These are phyloP conservation scores for Penicillium brevicompactum DNA, from an alignment of 2,329 filamentous ascomycete genomes.

Conservation along the genomic window DNA sequence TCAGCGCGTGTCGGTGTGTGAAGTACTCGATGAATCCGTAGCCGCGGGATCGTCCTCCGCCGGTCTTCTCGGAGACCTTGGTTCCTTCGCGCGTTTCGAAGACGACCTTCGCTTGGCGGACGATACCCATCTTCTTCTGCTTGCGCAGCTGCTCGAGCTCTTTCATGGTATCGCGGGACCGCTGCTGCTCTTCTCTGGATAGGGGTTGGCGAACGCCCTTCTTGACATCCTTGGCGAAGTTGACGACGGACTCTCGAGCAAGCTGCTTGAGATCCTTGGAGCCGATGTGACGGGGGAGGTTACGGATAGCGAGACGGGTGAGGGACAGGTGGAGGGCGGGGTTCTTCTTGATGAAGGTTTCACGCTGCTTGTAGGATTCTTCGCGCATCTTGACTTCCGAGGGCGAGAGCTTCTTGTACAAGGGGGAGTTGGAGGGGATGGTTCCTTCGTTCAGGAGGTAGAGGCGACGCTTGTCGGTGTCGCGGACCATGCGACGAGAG, in stretches of 20 bases:
- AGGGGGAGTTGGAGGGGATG: conserved; percentile 72
- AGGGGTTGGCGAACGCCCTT: conserved; percentile 72
- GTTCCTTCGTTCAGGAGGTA: conserved; percentile 87
- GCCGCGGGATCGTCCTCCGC: conserved; percentile 81
- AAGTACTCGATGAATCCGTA: conserved; percentile 98
- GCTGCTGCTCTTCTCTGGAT: conserved; percentile 83
- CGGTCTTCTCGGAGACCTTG: conserved; percentile 76
- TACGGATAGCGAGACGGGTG: conserved; percentile 87
- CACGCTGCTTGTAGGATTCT: conserved; percentile 81
- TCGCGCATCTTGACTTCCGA: conserved; percentile 87
- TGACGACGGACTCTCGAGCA: conserved; percentile 88
- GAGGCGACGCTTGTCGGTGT: conserved; percentile 86
- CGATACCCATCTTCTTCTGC: conserved; percentile 79
- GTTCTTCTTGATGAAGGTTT: conserved; percentile 87
- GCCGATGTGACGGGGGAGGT: conserved; percentile 79
- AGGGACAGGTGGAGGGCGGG: conserved; percentile 85
- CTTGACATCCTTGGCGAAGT: conserved; percentile 89
- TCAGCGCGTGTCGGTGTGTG: conserved; percentile 89
- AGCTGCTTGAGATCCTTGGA: conserved; percentile 90
- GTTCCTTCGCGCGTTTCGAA: conserved; percentile 85
- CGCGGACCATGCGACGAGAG: conserved; percentile 63
- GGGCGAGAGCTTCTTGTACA: conserved; percentile 75
- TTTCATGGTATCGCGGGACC: conserved; percentile 77
- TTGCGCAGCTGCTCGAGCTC: conserved; percentile 79
- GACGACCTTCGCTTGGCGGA: conserved; percentile 91